Evolutionary conservation across 306 rosid genomes (phyloP).

Genomic region (Cicer arietinum): DNA sequence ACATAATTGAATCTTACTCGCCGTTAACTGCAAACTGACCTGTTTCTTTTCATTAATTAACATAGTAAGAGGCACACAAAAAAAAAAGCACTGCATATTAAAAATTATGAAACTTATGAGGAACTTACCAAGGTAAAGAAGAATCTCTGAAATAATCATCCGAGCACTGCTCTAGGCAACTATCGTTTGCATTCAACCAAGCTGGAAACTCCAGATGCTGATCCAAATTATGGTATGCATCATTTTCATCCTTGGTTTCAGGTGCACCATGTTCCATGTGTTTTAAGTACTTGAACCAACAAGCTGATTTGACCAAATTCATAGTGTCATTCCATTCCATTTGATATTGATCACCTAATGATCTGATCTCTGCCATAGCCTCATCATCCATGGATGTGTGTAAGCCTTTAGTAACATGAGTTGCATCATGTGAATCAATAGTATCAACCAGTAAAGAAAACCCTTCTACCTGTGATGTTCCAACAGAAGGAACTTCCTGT

Average conservation of each 20-base stretch:
- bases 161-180: constrained; percentile 58
- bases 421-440: constrained; percentile 44
- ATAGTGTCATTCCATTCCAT: constrained; percentile 85
- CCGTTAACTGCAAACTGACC: constrained; percentile 17
- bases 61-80: constrained; percentile 17
- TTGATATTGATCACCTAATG: constrained; percentile 79
- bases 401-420: constrained; percentile 47
- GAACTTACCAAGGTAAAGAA: constrained; percentile 78
- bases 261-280: constrained; percentile 58
- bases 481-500: constrained; percentile 51
- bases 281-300: constrained; percentile 84
- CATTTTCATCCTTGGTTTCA: constrained; percentile 49
- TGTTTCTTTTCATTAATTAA: constrained; percentile 31
- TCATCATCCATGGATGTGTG: constrained; percentile 79
- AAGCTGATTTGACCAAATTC: constrained; percentile 80
- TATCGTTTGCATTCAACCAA: constrained; percentile 75
- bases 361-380: constrained; percentile 82
- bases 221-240: constrained; percentile 51
- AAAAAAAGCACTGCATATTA: constrained; percentile 23
- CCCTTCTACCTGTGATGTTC: constrained; percentile 52
- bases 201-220: constrained; percentile 74
- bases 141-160: constrained; percentile 61
- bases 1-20: background rate
- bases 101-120: constrained; percentile 10
- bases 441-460: constrained; percentile 47